phyloP scores from a whole-genome alignment of 371 early-diverging fungal genomes.

The Furculomyces boomerangus region DNA sequence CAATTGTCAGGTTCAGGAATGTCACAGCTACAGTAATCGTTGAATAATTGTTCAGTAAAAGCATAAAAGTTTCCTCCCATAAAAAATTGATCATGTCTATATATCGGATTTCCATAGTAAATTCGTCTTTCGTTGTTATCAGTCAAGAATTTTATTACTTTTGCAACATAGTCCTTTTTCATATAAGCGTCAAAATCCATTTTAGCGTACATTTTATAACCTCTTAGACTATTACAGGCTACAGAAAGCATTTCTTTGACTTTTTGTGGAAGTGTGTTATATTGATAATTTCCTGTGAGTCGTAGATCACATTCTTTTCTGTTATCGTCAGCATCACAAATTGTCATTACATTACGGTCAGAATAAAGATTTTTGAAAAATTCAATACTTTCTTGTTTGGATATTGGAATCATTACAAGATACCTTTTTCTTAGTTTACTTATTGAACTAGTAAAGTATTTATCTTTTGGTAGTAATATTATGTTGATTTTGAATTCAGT shows the following conservation, averaged over 20 bases:
- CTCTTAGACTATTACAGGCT: neutral
- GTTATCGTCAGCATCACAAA: neutral
- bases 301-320: neutral
- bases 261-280: neutral
- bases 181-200: neutral
- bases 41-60: neutral
- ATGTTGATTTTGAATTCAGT: too few relatives aligned
- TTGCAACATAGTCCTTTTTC: neutral
- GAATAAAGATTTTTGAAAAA: neutral
- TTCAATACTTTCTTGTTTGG: neutral
- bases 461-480: too few relatives aligned
- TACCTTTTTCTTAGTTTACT: neutral
- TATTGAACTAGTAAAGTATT: too few relatives aligned
- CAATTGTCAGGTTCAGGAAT: neutral
- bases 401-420: neutral
- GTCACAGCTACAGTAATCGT: neutral
- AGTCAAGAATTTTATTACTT: neutral
- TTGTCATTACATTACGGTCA: neutral
- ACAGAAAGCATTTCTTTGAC: neutral
- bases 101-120: neutral
- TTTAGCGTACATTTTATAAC: neutral
- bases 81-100: neutral
- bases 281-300: neutral
- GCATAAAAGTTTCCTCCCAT: neutral
- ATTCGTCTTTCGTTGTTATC: neutral